Conservation (phyloP, 2,329 filamentous ascomycete species). For the Colletotrichum spaethianum region DNA sequence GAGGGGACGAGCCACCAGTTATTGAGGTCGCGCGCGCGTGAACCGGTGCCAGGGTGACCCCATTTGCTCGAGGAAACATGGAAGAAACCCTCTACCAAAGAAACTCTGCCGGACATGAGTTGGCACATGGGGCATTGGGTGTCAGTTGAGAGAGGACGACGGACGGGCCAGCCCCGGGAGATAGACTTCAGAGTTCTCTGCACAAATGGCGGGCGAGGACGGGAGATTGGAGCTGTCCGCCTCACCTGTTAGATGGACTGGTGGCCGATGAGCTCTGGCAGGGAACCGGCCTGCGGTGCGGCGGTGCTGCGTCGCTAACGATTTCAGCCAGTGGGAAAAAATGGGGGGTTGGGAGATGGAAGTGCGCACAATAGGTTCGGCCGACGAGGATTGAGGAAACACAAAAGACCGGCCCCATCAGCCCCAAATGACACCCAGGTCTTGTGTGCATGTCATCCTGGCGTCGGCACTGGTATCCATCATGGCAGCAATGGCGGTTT, state of each 20-base stretch:
- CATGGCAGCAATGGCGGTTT: background rate
- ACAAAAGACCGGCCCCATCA: slow-evolving; percentile 1
- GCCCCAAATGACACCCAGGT: slow-evolving; percentile 7
- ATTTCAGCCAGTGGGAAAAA: slow-evolving; percentile 26
- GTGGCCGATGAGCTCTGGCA: slow-evolving; percentile 29
- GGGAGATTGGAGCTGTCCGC: slow-evolving; percentile 28
- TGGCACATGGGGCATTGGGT: slow-evolving; percentile 23
- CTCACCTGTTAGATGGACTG: slow-evolving; percentile 28
- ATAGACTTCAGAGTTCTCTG: background rate
- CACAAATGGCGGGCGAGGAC: slow-evolving; percentile 9
- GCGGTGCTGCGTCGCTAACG: background rate
- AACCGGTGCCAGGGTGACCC: slow-evolving; percentile 27
- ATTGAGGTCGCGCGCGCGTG: slow-evolving; percentile 19
- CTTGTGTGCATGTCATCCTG: background rate
- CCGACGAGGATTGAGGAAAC: slow-evolving; percentile 7
- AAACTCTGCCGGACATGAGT: slow-evolving; percentile 20
- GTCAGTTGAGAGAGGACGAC: slow-evolving; percentile 27
- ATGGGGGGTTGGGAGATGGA: slow-evolving; percentile 31
- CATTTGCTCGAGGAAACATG: background rate
- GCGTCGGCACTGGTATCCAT: slow-evolving; percentile 11
- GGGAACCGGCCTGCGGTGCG: slow-evolving; percentile 29
- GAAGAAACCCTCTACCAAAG: background rate
- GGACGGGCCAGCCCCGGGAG: background rate
- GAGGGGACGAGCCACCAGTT: slow-evolving; percentile 7
- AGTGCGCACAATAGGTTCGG: slow-evolving; percentile 18